These are phyloP conservation scores for Microdochium paspali DNA, from an alignment of 2,329 filamentous ascomycete genomes.

Conservation along the genomic window DNA sequence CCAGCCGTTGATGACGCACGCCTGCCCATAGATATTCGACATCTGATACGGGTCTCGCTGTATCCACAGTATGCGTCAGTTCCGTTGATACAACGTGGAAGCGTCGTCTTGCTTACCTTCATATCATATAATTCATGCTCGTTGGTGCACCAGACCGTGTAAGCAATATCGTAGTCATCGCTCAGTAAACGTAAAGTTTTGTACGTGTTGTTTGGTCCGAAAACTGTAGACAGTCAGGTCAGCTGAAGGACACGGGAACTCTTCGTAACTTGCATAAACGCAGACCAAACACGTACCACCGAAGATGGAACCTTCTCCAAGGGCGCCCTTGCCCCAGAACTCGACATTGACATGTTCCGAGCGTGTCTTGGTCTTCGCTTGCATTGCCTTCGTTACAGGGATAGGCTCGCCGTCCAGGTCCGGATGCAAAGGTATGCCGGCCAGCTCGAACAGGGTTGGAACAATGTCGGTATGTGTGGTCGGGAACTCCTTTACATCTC, in stretches of 20 bases:
- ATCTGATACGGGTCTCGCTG: neutral
- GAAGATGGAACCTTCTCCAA: no score
- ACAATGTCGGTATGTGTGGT: conserved; percentile 47
- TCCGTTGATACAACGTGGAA: no score
- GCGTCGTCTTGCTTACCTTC: no score
- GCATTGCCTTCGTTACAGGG: conserved; percentile 21
- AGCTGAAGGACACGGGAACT: neutral
- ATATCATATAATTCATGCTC: conserved; percentile 38
- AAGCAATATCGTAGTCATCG: conserved; percentile 41
- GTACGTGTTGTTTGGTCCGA: conserved; percentile 40
- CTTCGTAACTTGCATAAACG: no score
- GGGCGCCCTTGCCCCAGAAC: conserved; percentile 4
- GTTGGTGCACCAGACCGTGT: conserved; percentile 46
- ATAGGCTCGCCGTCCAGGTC: conserved; percentile 45
- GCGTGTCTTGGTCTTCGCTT: conserved; percentile 3
- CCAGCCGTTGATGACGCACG: neutral
- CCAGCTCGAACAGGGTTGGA: conserved; percentile 39
- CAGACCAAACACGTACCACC: no score
- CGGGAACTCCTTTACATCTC: conserved; percentile 30
- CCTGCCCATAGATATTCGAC: neutral
- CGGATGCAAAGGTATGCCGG: conserved; percentile 20
- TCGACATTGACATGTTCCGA: conserved; percentile 23
- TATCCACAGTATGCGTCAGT: no score
- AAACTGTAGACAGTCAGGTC: conserved; percentile 8
- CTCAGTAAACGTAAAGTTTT: conserved; percentile 38